Evolutionary conservation across 805 yeast genomes (phyloP).

Genomic region (Barnettozyma wickerhamii): DNA sequence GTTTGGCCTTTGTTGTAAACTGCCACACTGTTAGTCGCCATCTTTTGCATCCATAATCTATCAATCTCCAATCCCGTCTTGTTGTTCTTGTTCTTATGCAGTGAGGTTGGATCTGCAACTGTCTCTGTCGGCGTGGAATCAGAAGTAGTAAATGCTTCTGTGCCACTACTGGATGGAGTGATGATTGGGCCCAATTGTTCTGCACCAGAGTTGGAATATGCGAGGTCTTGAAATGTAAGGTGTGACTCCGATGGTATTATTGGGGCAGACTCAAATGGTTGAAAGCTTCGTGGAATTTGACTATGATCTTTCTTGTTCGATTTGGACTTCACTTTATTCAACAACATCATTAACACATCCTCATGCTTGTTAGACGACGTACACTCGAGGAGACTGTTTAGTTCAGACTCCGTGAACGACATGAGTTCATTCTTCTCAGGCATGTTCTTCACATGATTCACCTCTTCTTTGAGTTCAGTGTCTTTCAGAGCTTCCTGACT

Average conservation of each 20-base stretch:
- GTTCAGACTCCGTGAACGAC: conserved; percentile 18
- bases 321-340: conserved; percentile 8
- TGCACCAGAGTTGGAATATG: no score
- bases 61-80: conserved; percentile 21
- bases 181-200: no score
- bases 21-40: conserved; percentile 13
- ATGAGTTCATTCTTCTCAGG: conserved; percentile 24
- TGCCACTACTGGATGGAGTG: no score
- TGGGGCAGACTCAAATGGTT: not conserved
- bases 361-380: conserved; percentile 15
- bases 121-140: not conserved
- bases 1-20: not conserved
- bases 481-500: conserved; percentile 17
- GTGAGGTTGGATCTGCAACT: not conserved
- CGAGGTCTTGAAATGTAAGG: not conserved
- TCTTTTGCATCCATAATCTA: conserved; percentile 23
- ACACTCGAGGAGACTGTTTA: conserved; percentile 17
- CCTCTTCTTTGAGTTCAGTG: conserved; percentile 6
- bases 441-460: conserved; percentile 20
- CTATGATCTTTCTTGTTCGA: not conserved
- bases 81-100: conserved; percentile 18
- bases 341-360: conserved; percentile 12
- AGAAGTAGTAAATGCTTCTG: no score
- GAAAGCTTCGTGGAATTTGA: not conserved
- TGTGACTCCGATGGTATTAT: not conserved